A percentile compares a stretch with the other conserved stretches of the same genome.
Evolutionary conservation across 352 stramenopile species (phyloP).

Genomic region (Poterioochromonas sp.): DNA sequence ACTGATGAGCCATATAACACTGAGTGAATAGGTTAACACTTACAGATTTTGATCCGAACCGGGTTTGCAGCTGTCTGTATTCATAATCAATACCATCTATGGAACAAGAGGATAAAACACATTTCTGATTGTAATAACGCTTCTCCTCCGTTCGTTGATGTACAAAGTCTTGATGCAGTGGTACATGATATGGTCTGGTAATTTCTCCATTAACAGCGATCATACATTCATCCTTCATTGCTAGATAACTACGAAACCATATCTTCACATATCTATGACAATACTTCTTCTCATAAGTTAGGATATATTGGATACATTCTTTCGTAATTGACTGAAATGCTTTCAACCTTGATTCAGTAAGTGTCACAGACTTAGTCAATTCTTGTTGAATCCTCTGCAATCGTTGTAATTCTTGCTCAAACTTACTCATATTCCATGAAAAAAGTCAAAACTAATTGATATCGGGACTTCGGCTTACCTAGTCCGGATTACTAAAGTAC

Average conservation of each 20-base stretch:
- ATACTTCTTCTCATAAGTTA: not conserved
- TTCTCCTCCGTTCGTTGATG: not conserved
- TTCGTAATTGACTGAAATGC: no score
- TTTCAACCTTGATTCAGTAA: no score
- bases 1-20: no score
- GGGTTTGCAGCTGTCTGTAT: not conserved
- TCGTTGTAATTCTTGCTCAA: no score
- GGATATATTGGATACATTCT: not conserved
- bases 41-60: not conserved
- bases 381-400: no score
- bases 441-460: no score
- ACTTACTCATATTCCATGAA: no score
- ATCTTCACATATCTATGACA: constrained; percentile 7
- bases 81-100: constrained; percentile 18
- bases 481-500: no score
- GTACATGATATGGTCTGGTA: not conserved
- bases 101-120: not conserved
- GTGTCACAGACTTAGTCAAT: no score
- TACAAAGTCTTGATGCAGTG: not conserved
- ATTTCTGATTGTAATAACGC: not conserved
- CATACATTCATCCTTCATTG: constrained; percentile 14
- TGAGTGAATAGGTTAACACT: no score
- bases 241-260: constrained; percentile 8
- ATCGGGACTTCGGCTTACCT: no score
- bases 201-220: not conserved